Conservation (phyloP, 225 moss, liverwort and hornwort genomes). For the Pleurozium schreberi region DNA sequence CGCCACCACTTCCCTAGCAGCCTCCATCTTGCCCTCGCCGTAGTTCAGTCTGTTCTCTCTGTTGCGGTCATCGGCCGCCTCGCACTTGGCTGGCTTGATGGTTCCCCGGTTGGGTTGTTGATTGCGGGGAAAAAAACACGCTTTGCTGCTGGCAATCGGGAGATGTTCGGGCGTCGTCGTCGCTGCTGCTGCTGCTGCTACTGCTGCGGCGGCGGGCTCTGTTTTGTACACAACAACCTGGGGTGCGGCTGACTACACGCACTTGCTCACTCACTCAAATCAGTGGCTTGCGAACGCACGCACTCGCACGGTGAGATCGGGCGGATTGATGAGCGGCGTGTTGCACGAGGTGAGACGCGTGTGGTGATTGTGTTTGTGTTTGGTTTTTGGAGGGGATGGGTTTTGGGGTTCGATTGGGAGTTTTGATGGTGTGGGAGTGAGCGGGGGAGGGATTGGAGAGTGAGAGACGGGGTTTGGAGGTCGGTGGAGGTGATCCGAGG, state of each 20-base stretch:
- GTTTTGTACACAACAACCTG: constrained; percentile 6
- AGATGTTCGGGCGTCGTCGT: constrained; percentile 6
- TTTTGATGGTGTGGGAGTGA: neutral
- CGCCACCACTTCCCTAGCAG: neutral
- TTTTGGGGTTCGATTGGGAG: neutral
- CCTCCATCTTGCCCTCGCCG: neutral
- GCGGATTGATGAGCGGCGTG: constrained; percentile 19
- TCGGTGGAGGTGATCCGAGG: neutral
- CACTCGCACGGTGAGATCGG: neutral
- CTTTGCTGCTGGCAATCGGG: neutral
- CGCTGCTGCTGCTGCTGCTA: constrained; percentile 3
- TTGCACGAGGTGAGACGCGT: neutral
- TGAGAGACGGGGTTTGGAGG: neutral
- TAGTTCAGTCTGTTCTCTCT: neutral
- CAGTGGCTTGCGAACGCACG: neutral
- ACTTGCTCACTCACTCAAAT: neutral
- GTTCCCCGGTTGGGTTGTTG: neutral
- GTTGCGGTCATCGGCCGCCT: neutral
- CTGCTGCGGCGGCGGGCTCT: constrained; percentile 18
- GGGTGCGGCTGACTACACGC: constrained; percentile 9
- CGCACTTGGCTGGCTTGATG: neutral
- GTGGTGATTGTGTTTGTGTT: neutral
- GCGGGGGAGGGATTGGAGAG: neutral
- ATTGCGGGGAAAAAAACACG: neutral
- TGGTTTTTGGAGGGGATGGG: neutral